phyloP scores from a whole-genome alignment of 148 eudicot genomes.

The Euryodendron excelsum region DNA sequence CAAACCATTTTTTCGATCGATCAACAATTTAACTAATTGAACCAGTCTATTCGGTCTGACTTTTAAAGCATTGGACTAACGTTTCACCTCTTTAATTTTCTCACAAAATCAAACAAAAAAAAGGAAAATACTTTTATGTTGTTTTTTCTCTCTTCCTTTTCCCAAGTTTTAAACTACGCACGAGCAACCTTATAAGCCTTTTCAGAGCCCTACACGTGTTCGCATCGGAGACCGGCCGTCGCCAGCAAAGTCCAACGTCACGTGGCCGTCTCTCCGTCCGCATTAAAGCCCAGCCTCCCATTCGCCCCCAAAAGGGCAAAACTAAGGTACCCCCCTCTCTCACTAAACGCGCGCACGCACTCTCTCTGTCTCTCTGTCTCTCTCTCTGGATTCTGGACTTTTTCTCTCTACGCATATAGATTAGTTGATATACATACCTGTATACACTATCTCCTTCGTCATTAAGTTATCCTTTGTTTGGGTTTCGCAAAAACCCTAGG shows the following conservation, averaged over 20 bases:
- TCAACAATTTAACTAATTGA: too few species aligned
- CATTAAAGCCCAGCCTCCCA: slow-evolving; percentile 7
- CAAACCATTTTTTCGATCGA: too few species aligned
- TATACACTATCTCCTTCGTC: background rate
- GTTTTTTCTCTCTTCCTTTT: too few species aligned
- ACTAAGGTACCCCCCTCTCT: background rate
- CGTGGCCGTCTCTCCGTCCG: background rate
- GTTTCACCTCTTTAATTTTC: too few species aligned
- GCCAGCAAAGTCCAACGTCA: background rate
- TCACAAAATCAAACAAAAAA: too few species aligned
- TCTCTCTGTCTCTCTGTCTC: background rate
- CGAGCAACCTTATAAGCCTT: background rate
- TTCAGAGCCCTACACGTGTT: background rate
- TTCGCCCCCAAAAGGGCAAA: background rate
- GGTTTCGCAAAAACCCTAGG: background rate
- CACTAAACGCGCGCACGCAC: background rate
- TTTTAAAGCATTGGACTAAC: too few species aligned
- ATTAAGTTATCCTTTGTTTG: background rate
- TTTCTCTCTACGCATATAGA: too few species aligned
- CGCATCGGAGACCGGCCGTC: background rate
- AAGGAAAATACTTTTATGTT: too few species aligned
- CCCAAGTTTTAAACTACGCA: background rate
- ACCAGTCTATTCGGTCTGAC: too few species aligned
- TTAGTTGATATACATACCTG: too few species aligned
- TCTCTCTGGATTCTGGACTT: background rate